Conservation (phyloP, 129 eudicot species). For the Flaveria bidentis region DNA sequence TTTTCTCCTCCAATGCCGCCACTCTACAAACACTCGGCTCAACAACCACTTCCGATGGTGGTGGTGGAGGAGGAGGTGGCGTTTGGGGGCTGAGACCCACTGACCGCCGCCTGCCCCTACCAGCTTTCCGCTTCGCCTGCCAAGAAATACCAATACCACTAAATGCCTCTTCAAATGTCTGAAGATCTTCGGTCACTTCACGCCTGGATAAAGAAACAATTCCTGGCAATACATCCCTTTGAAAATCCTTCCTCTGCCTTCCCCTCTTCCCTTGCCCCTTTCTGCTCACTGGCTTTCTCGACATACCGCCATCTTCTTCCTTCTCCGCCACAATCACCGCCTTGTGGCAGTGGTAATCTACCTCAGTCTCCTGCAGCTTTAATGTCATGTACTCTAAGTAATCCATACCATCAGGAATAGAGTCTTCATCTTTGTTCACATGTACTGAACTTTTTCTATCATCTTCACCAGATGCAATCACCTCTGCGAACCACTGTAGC, state of each 20-base stretch:
- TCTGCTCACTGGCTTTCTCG: conserved; percentile 40
- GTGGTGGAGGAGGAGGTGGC: conserved; percentile 16
- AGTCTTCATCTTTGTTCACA: conserved; percentile 28
- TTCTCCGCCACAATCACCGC: conserved; percentile 28
- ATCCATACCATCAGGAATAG: conserved; percentile 64
- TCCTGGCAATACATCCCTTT: conserved; percentile 67
- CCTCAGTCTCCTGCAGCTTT: conserved; percentile 47
- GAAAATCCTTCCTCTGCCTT: conserved; percentile 66
- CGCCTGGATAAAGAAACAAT: conserved; percentile 57
- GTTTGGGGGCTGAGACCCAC: conserved; percentile 19
- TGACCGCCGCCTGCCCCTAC: conserved; percentile 45
- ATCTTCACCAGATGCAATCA: conserved; percentile 40
- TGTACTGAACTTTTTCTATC: conserved; percentile 4
- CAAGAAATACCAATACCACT: conserved; percentile 46
- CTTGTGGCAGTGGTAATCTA: conserved; percentile 25
- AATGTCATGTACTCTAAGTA: conserved; percentile 79
- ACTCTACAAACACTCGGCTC: conserved; percentile 42
- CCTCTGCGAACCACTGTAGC: conserved; percentile 66
- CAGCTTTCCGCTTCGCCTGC: conserved; percentile 49
- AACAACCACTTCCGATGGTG: conserved; percentile 7
- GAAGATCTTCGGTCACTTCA: conserved; percentile 61
- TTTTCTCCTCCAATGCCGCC: conserved; percentile 38
- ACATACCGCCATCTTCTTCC: conserved; percentile 26
- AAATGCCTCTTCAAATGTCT: conserved; percentile 63
- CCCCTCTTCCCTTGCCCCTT: conserved; percentile 64